These are phyloP conservation scores for Periconia macrospinosa DNA, from an alignment of 2,329 filamentous ascomycete species.

Conservation along the genomic window DNA sequence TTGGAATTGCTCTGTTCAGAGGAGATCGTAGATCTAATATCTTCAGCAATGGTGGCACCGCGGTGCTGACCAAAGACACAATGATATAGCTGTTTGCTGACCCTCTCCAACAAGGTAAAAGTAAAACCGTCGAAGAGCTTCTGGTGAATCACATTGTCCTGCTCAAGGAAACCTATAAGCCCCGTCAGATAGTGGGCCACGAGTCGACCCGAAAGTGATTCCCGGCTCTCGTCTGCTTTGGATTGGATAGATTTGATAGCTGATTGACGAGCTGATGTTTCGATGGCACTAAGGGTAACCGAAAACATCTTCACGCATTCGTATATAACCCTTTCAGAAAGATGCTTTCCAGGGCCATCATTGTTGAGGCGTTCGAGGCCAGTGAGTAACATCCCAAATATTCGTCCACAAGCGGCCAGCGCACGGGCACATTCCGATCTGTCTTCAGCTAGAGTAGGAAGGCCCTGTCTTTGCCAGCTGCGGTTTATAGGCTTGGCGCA, in stretches of 20 bases:
- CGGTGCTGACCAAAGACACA: conserved; percentile 42
- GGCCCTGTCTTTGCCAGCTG: conserved; percentile 3
- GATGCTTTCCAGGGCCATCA: conserved; percentile 11
- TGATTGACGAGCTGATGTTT: conserved; percentile 24
- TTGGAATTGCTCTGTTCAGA: conserved; percentile 8
- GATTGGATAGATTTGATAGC: conserved; percentile 12
- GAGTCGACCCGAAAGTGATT: conserved; percentile 25
- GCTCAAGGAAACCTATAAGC: conserved; percentile 41
- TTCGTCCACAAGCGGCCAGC: conserved; percentile 31
- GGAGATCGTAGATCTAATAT: conserved; percentile 20
- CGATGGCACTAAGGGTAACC: conserved; percentile 34
- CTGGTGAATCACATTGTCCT: conserved; percentile 37
- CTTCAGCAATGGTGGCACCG: conserved; percentile 24
- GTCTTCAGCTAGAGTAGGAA: conserved; percentile 23
- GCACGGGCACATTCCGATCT: conserved; percentile 27
- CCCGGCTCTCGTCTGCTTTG: conserved; percentile 15
- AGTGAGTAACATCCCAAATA: conserved; percentile 35
- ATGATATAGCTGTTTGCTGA: conserved; percentile 44
- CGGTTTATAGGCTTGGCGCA: conserved; percentile 21
- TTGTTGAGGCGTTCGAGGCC: conserved; percentile 27
- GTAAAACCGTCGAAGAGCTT: conserved; percentile 49
- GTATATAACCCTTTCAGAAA: conserved; percentile 28
- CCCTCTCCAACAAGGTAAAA: conserved; percentile 44
- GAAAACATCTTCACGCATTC: conserved; percentile 44
- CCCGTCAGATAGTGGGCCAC: conserved; percentile 41